Conservation (phyloP, 805 yeast species). For the Candida alai region DNA sequence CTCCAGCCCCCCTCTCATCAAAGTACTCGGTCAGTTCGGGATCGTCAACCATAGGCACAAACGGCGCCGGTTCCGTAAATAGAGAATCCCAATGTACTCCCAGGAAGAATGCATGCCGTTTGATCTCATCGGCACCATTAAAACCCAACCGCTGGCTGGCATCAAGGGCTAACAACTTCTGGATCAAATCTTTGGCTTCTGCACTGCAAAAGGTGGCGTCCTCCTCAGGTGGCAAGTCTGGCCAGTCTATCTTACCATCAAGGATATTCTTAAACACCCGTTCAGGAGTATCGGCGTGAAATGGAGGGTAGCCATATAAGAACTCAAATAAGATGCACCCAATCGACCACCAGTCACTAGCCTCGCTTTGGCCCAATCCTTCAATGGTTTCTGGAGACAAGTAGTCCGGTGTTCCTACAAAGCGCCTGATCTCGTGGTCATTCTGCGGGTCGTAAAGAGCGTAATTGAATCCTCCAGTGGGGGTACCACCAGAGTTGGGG, state of each 20-base stretch:
- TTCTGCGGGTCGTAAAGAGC: slow-evolving; percentile 75
- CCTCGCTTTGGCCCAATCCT: slow-evolving; percentile 77
- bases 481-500: neutral
- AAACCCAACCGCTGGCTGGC: slow-evolving; percentile 69
- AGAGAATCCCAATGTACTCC: slow-evolving; percentile 72
- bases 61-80: slow-evolving; percentile 70
- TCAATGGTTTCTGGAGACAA: slow-evolving; percentile 93
- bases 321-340: slow-evolving; percentile 95
- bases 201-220: slow-evolving; percentile 50
- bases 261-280: slow-evolving; percentile 80
- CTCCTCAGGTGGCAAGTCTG: slow-evolving; percentile 56
- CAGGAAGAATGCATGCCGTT: slow-evolving; percentile 70
- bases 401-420: slow-evolving; percentile 97
- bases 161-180: slow-evolving; percentile 56
- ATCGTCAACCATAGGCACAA: slow-evolving; percentile 72
- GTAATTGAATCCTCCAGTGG: slow-evolving; percentile 21
- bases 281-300: slow-evolving; percentile 77
- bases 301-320: slow-evolving; percentile 91
- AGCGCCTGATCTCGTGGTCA: slow-evolving; percentile 47
- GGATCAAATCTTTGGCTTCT: slow-evolving; percentile 72
- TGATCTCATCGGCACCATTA: slow-evolving; percentile 78
- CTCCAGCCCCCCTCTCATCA: slow-evolving; percentile 82
- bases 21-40: slow-evolving; percentile 91
- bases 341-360: slow-evolving; percentile 98
- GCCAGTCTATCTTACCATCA: slow-evolving; percentile 79